Evolutionary conservation across 345 rosid species (phyloP), one percentile per base, ranked within the genome.

Genomic region (Moringa oleifera): DNA sequence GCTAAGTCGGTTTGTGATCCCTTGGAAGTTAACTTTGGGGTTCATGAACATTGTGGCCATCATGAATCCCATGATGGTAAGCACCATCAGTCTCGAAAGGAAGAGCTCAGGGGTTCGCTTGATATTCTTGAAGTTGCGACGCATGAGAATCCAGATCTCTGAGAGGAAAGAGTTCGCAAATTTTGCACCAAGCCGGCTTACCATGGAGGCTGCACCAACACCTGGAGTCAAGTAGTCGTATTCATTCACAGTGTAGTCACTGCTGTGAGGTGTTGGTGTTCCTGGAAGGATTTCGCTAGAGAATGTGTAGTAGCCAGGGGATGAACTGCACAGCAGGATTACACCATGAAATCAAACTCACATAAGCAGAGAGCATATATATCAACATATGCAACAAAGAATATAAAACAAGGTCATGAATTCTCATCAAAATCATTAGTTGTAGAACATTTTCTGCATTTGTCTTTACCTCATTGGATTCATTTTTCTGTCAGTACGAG

Each of bases 241-340:
- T 68, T 86, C 92, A 45, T 83, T 74, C 63, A 86, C 92, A 0
- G 89, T 83, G 77, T 81, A 86, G 75, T 86, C 92, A n/a, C 88
- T 86, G 73, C 86, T 77, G 64, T 74, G 79, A 36, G 92, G 89
- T 8, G 88, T 81, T 17, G 88, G 87, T 2, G 82, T 81, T 54
- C 74, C 75, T 0, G 71, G 71, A 6, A 81, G 61, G 59, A 83
- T 70, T 21, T 86, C 88, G 20, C 74, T 76, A 0, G 89, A 78
- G 69, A 19, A 50, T 28, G 72, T 55, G 59, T 83, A 81, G 71
- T 73, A 81, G 18, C 75, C 78, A 0, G 80, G 80, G 0, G 88
- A 81, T 25, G 76, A 63, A 57, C 88, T 85, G 83, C 73, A 49
- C 25, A 59, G 55, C 19, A 19, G 11, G 20, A 51, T 67, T 16